Conservation (phyloP, 345 rosid genomes). For the Camelina sativa region DNA sequence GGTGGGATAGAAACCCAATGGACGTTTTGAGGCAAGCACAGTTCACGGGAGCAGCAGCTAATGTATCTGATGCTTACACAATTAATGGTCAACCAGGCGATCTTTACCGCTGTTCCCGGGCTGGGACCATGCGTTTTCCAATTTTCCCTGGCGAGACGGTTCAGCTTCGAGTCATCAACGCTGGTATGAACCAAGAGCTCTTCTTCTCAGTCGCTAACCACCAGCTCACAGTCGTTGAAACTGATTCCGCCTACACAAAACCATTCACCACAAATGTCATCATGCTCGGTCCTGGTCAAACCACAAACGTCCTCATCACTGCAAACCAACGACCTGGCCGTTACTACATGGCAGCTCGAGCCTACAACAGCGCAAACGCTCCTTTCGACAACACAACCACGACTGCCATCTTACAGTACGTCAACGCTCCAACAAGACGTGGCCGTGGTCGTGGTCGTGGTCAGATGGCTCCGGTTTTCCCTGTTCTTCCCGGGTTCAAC, state of each 20-base stretch:
- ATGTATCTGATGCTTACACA: slow-evolving; percentile 85
- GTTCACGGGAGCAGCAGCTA: slow-evolving; percentile 71
- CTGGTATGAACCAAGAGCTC: slow-evolving; percentile 73
- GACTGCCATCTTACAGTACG: slow-evolving; percentile 79
- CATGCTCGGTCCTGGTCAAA: slow-evolving; percentile 71
- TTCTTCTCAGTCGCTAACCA: slow-evolving; percentile 72
- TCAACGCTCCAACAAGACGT: slow-evolving; percentile 50
- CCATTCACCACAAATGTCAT: slow-evolving; percentile 69
- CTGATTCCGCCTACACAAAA: slow-evolving; percentile 62
- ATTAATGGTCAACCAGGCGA: slow-evolving; percentile 97
- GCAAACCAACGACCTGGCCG: slow-evolving; percentile 56
- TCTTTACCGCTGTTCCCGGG: slow-evolving; percentile 73
- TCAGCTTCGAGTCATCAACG: slow-evolving; percentile 71
- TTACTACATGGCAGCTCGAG: slow-evolving; percentile 85
- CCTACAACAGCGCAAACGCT: slow-evolving; percentile 60
- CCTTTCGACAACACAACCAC: slow-evolving; percentile 84
- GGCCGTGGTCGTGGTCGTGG: slow-evolving; percentile 45
- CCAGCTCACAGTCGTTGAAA: slow-evolving; percentile 61
- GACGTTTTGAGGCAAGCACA: slow-evolving; percentile 59
- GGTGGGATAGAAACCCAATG: slow-evolving; percentile 88
- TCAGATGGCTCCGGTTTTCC: slow-evolving; percentile 57
- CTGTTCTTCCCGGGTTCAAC: slow-evolving; percentile 79
- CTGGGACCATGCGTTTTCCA: slow-evolving; percentile 43
- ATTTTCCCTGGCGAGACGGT: slow-evolving; percentile 59
- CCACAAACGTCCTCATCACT: slow-evolving; percentile 64